Base-by-base conservation (phyloP, 2,329 filamentous ascomycete species). In the Penicillium sp. region DNA sequence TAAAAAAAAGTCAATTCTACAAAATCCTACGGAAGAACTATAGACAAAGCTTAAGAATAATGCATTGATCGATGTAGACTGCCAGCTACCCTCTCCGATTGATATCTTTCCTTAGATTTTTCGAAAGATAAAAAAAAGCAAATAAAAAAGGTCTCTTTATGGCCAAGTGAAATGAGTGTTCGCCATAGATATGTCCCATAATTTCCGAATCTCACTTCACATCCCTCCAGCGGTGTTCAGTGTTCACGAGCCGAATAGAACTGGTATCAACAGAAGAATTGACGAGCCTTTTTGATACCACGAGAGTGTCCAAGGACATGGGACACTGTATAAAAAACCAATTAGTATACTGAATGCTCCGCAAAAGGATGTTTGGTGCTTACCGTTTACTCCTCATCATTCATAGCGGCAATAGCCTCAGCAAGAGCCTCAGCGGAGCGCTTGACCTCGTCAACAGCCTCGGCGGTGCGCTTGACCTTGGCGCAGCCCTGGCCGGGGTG, bases 401-500 rank as follows among this genome's bases (percentile, higher is more conserved):
- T 68, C 44, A 76, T 63, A 33, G 68, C 70, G 63, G 72, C 72
- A 70, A 76, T 72, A 30, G 73, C 72, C n/a, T 71, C 63, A 2
- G 72, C 71, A 33, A 76, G 70, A 37, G 71, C 73, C 55, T 75
- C 73, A 50, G 72, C 70, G 40, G 73, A 70, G 65, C 73, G 73
- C 63, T 74, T 74, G 51, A 74, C 70, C 35, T 85, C 79, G 70
- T 88, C 83, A 73, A 90, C 90, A 5, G 87, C 87, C 71, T 84
- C 83, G 53, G 88, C 88, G 35, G 89, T 88, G 70, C 90, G 88
- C 66, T 83, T 82, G 68, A 88, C 85, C 30, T 86, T 90, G 68
- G 88, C 89, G 64, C 78, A 79, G 33, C 71, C 69, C 58, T 77
- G 70, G 22, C 73, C 77, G 22, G 73, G 71, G 53, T 70, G 68